These are phyloP conservation scores for Heliamphora exappendiculata DNA, from an alignment of 148 eudicot species.

Conservation along the genomic window DNA sequence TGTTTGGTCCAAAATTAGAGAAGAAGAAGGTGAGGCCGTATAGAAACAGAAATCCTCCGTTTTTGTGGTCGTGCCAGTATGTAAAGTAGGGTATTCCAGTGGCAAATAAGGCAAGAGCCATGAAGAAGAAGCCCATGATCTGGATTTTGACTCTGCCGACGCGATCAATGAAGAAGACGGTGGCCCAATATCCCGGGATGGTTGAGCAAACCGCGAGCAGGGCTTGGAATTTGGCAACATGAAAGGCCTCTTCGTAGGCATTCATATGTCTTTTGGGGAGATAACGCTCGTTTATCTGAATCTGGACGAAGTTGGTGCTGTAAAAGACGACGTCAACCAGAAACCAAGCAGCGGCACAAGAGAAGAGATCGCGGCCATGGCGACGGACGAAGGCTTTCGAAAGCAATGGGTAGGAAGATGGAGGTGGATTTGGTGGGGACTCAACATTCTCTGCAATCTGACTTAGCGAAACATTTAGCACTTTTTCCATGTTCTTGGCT, in stretches of 20 bases:
- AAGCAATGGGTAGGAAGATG: conserved; percentile 26
- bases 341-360: conserved; percentile 45
- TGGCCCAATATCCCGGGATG: conserved; percentile 55
- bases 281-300: conserved; percentile 18
- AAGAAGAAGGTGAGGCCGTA: conserved; percentile 59
- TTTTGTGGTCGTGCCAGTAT: conserved; percentile 7
- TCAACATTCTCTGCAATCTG: conserved; percentile 27
- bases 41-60: conserved; percentile 32
- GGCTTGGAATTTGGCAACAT: conserved; percentile 38
- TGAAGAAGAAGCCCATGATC: conserved; percentile 39
- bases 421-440: conserved; percentile 13
- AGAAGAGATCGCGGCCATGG: conserved; percentile 53
- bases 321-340: conserved; percentile 49
- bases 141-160: conserved; percentile 53
- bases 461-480: conserved; percentile 27
- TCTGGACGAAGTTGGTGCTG: conserved; percentile 49
- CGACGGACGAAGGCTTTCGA: conserved; percentile 35
- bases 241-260: conserved; percentile 29
- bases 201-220: conserved; percentile 43
- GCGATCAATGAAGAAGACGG: conserved; percentile 44
- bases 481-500: conserved; percentile 49
- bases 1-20: conserved; percentile 64
- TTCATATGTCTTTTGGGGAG: conserved; percentile 4
- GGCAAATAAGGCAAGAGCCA: conserved; percentile 29
- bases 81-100: conserved; percentile 29